Percentiles rank a stretch among this genome's conserved stretches.
phyloP scores from a whole-genome alignment of 192 early-diverging fungal genomes.

The Funneliformis geosporum region DNA sequence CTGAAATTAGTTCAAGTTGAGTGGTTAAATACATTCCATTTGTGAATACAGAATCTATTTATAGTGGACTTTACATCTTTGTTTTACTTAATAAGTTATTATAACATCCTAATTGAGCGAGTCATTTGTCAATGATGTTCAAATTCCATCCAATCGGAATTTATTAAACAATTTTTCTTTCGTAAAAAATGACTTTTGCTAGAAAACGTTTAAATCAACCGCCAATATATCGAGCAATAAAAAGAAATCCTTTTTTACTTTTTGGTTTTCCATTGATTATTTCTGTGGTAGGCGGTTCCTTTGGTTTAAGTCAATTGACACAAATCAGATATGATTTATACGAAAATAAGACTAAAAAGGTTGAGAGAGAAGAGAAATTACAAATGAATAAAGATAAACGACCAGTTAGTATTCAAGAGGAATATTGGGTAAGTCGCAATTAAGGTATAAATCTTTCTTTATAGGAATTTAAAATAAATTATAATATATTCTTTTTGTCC shows the following conservation, averaged over 20 bases:
- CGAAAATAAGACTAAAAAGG: constrained; percentile 1
- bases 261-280: constrained; percentile 73
- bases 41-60: no score
- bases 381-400: constrained; percentile 54
- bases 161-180: no score
- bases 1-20: no score
- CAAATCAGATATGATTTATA: constrained; percentile 73
- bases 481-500: not conserved
- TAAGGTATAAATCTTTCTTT: not conserved
- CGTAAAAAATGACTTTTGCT: not conserved
- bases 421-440: constrained; percentile 55
- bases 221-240: constrained; percentile 10
- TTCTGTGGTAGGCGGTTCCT: constrained; percentile 70
- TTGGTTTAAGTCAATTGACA: constrained; percentile 68
- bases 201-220: not conserved
- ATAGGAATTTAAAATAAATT: not conserved
- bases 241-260: constrained; percentile 56
- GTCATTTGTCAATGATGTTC: no score
- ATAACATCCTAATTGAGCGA: no score
- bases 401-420: constrained; percentile 69
- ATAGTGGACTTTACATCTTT: no score
- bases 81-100: no score
- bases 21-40: no score
- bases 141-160: no score
- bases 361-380: constrained; percentile 59